A percentile compares a stretch with the other conserved stretches of the same genome.
These are phyloP conservation scores for Diaporthe eres DNA, from an alignment of 2,329 filamentous ascomycete genomes.

Conservation along the genomic window DNA sequence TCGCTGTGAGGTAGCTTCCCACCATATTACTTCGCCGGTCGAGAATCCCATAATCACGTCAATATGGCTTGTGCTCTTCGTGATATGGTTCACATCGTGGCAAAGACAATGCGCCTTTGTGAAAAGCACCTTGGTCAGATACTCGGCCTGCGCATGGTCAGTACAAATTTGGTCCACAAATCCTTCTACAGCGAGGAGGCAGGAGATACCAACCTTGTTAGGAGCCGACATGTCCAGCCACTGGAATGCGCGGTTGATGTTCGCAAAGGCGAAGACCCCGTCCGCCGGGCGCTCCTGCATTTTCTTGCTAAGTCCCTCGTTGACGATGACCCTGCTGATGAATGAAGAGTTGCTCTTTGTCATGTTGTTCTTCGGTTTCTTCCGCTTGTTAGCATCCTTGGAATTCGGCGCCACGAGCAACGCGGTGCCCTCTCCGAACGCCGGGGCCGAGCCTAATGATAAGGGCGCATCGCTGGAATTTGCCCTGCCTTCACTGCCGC, in stretches of 20 bases:
- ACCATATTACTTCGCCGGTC: conserved; percentile 98
- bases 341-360: conserved; percentile 99
- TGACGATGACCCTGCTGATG: conserved; percentile 94
- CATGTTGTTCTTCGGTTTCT: conserved; percentile 98
- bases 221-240: conserved; percentile 91
- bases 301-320: conserved; percentile 84
- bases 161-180: conserved; percentile 16
- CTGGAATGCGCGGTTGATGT: conserved; percentile 94
- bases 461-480: conserved; percentile 67
- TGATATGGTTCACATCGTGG: conserved; percentile 90
- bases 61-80: conserved; percentile 84
- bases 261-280: conserved; percentile 91
- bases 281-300: conserved; percentile 83
- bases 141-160: conserved; percentile 76
- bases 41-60: conserved; percentile 97
- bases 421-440: conserved; percentile 90
- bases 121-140: conserved; percentile 95
- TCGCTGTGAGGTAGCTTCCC: conserved; percentile 95
- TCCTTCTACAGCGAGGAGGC: neutral
- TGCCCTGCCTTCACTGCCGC: conserved; percentile 65
- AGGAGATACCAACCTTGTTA: conserved; percentile 65
- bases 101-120: conserved; percentile 96
- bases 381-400: conserved; percentile 83
- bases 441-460: conserved; percentile 67
- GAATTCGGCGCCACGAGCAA: conserved; percentile 74